Conservation (phyloP, 495 filamentous ascomycete species). For the Tuber melanosporum region DNA sequence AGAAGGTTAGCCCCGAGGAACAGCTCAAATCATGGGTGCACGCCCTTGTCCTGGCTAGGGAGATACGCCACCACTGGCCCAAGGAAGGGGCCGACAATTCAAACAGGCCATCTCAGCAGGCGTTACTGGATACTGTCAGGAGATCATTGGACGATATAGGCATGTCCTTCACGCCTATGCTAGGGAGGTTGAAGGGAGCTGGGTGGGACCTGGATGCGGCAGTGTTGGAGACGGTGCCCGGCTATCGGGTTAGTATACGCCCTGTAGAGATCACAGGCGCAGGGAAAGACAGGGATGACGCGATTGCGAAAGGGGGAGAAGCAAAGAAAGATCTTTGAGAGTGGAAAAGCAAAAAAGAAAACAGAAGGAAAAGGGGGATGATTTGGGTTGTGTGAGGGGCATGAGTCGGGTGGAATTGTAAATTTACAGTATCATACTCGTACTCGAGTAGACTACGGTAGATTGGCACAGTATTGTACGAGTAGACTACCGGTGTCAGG, state of each 20-base stretch:
- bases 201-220: conserved; percentile 58
- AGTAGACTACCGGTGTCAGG: not conserved
- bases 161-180: conserved; percentile 46
- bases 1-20: conserved; percentile 46
- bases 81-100: conserved; percentile 22
- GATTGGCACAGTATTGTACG: too few relatives aligned
- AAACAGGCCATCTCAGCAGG: conserved; percentile 20
- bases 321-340: conserved; percentile 27
- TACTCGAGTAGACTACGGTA: too few relatives aligned
- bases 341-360: not conserved
- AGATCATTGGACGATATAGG: conserved; percentile 44
- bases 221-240: conserved; percentile 55
- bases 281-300: conserved; percentile 29
- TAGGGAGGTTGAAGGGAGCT: conserved; percentile 44
- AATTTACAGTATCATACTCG: not conserved
- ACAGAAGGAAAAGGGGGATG: not conserved
- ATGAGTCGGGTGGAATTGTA: not conserved
- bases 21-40: conserved; percentile 70
- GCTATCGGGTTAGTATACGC: conserved; percentile 43
- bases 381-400: not conserved
- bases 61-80: conserved; percentile 36
- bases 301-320: conserved; percentile 17
- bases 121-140: conserved; percentile 36
- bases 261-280: conserved; percentile 31
- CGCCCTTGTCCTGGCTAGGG: conserved; percentile 55